Percentiles rank a stretch among this genome's conserved stretches.
These are phyloP conservation scores for Amborella trichopoda DNA, from an alignment of 164 flowering plant genomes.

Conservation along the genomic window DNA sequence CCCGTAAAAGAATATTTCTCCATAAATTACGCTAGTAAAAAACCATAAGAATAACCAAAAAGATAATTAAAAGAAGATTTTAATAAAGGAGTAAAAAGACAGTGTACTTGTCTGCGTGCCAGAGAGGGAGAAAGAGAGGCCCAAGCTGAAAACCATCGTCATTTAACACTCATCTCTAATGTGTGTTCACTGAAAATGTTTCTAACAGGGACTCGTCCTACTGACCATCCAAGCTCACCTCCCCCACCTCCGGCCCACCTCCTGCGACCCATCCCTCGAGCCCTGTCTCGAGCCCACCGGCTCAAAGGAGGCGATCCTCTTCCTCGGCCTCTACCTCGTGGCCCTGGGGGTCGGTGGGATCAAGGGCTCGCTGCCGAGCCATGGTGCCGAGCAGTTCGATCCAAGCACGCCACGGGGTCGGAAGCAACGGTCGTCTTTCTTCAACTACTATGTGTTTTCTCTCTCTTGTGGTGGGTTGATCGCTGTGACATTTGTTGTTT, in stretches of 20 bases:
- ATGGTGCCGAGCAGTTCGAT: constrained; percentile 86
- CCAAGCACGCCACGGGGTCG: constrained; percentile 37
- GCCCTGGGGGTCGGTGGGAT: constrained; percentile 88
- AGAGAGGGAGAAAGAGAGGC: no score
- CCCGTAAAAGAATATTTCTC: no score
- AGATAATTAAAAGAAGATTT: no score
- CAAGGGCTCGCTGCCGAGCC: constrained; percentile 68
- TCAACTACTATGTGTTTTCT: constrained; percentile 70
- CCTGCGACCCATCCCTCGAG: constrained; percentile 14
- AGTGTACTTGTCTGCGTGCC: no score
- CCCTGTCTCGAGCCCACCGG: constrained; percentile 25
- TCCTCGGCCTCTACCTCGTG: constrained; percentile 55
- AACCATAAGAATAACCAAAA: no score
- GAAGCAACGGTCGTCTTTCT: constrained; percentile 63
- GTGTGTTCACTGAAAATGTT: not conserved
- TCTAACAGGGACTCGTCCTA: constrained; percentile 53
- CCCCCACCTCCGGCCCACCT: constrained; percentile 36
- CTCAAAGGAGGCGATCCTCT: constrained; percentile 35
- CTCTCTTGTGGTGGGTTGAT: constrained; percentile 61
- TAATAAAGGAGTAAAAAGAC: no score
- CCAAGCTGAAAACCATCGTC: no score
- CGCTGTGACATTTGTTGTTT: constrained; percentile 77
- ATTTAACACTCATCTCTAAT: not conserved
- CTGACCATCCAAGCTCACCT: constrained; percentile 64
- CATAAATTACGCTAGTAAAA: no score